Evolutionary conservation across 352 stramenopile genomes (phyloP), one percentile per base, ranked within the genome.

Genomic region (Phytopythium ostracodes): DNA sequence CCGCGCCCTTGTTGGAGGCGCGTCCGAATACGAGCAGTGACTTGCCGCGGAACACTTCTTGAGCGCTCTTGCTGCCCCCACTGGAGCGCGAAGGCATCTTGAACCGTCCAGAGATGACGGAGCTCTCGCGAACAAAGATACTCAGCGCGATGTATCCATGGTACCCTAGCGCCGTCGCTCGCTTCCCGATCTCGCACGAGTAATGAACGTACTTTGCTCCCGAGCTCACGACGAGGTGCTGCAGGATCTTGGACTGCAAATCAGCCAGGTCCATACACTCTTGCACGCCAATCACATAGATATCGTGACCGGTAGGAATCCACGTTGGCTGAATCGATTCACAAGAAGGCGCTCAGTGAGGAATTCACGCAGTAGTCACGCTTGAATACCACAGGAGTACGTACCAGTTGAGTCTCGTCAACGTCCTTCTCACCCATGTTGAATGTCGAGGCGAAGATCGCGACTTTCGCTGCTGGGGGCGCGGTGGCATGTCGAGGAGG

Each of bases 281-380:
- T 63, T 97, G 89, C 9, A 96, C 78, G n/a, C 88, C 91, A 46
- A 97, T 91, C 15, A 95, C 87, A 47, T 97, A 97, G 0, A 97
- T 74, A 50, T 97, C 88, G 63, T 93, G 71, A 31, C 87, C 88
- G 7, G 78, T 63, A 22, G 89, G 87, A 64, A 97, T 94, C 91
- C 91, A 97, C 61, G 79, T 63, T 8, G 63, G 56, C 62, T 84
- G 56, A 33, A 20, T 25, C 18, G 18, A 57, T 29, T 65, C 52
- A 40, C 18, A 67, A 49, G 52, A 36, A 17, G 40, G 22, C 40
- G 29, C 24, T 42, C 17, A 35, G 54, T 44, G 18, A 4, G 4
- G 50, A 38, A 0, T 3, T 6, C 7, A 25, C 12, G 29, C 29
- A 33, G 29, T 9, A 47, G 8, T 20, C n/a, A 65, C 40, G 40